phyloP scores from a whole-genome alignment of 257 asterid genomes.

The Salvia hispanica region DNA sequence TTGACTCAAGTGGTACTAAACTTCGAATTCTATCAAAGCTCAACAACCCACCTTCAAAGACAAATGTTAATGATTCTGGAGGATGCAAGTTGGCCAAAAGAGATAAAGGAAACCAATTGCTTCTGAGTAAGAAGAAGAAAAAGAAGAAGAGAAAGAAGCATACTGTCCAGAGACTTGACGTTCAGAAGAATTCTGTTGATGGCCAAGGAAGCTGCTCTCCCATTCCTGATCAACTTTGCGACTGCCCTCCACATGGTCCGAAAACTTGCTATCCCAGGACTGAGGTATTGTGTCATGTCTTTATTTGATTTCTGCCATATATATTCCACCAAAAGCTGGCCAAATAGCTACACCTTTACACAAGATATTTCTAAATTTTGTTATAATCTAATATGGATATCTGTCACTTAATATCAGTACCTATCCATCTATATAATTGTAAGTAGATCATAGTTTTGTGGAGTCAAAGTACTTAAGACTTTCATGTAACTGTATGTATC shows the following conservation, averaged over 20 bases:
- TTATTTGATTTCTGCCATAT: not conserved
- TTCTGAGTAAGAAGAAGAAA: slow-evolving; percentile 50
- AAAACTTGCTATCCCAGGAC: slow-evolving; percentile 31
- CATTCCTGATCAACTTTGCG: slow-evolving; percentile 31
- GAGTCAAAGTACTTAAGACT: not conserved
- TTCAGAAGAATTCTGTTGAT: slow-evolving; percentile 43
- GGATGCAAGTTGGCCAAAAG: slow-evolving; percentile 40
- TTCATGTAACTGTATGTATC: not conserved
- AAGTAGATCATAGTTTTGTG: not conserved
- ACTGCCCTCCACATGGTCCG: slow-evolving; percentile 35
- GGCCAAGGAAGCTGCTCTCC: slow-evolving; percentile 43
- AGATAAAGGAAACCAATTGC: slow-evolving; percentile 47
- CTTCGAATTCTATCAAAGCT: slow-evolving; percentile 73
- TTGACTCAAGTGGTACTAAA: slow-evolving; percentile 82
- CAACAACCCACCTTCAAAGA: slow-evolving; percentile 37
- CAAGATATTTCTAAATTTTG: not conserved
- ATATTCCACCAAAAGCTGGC: not conserved
- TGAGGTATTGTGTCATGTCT: slow-evolving; percentile 43
- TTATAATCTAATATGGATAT: slow-evolving; percentile 14
- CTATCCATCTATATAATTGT: not conserved
- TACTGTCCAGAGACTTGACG: slow-evolving; percentile 49
- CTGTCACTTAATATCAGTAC: slow-evolving; percentile 2
- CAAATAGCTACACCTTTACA: too few species aligned
- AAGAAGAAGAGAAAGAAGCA: slow-evolving; percentile 20
- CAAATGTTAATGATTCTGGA: slow-evolving; percentile 39